Evolutionary conservation across 2,329 filamentous ascomycete species (phyloP).

Genomic region (Cryphonectria carpinicola): DNA sequence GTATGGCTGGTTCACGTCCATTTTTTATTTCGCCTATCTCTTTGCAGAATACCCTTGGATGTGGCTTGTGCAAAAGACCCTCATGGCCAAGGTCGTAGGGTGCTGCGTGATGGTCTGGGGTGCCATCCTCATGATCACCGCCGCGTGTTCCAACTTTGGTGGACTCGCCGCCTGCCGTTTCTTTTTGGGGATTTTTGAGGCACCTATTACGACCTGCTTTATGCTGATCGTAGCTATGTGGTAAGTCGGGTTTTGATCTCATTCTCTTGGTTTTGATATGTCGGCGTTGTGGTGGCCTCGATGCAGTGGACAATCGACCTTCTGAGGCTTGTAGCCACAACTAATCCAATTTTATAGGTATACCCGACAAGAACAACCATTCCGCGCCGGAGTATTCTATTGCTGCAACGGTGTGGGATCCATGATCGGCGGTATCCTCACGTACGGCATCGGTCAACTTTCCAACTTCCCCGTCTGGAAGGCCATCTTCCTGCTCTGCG

Average conservation of each 20-base stretch:
- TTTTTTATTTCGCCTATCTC: slow-evolving; percentile 58
- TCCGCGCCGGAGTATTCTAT: slow-evolving; percentile 50
- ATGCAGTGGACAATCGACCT: neutral
- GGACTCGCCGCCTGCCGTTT: slow-evolving; percentile 49
- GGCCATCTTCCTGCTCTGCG: slow-evolving; percentile 49
- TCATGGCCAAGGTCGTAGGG: slow-evolving; percentile 41
- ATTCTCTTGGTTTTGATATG: no score
- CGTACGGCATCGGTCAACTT: slow-evolving; percentile 46
- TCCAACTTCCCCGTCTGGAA: slow-evolving; percentile 48
- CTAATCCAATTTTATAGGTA: slow-evolving; percentile 39
- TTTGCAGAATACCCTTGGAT: slow-evolving; percentile 46
- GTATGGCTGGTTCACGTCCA: slow-evolving; percentile 59
- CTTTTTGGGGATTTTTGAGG: slow-evolving; percentile 52
- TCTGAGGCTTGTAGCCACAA: neutral
- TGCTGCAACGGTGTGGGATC: slow-evolving; percentile 45
- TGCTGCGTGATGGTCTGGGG: slow-evolving; percentile 42
- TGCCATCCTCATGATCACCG: slow-evolving; percentile 46
- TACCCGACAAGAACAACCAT: slow-evolving; percentile 48
- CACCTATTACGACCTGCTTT: slow-evolving; percentile 52
- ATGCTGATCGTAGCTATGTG: slow-evolving; percentile 56
- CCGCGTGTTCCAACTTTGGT: slow-evolving; percentile 45
- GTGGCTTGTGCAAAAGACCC: slow-evolving; percentile 41
- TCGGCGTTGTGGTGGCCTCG: no score
- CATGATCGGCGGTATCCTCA: slow-evolving; percentile 42
- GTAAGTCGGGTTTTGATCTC: slow-evolving; percentile 27